A percentile compares a stretch with the other conserved stretches of the same genome.
These are phyloP conservation scores for Clitopilus passeckerianus DNA, from an alignment of 768 basidiomycete species.

Conservation along the genomic window DNA sequence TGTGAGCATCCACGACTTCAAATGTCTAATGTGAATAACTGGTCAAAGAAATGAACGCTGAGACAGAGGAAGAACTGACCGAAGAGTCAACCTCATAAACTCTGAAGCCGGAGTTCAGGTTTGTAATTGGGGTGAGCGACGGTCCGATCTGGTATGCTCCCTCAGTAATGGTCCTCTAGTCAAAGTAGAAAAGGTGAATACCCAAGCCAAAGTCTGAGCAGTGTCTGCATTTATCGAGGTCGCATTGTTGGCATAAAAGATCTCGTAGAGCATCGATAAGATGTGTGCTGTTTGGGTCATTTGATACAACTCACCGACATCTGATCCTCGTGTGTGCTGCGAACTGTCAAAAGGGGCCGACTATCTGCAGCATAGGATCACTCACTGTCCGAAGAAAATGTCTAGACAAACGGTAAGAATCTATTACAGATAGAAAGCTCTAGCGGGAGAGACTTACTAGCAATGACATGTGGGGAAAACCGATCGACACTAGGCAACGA, in stretches of 20 bases:
- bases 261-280: conserved; percentile 29
- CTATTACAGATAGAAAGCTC: not conserved
- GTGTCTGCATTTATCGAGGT: conserved; percentile 52
- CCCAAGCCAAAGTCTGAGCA: conserved; percentile 46
- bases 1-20: conserved; percentile 73
- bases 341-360: not conserved
- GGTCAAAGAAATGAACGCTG: not conserved
- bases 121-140: conserved; percentile 63
- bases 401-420: conserved; percentile 27
- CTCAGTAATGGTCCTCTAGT: not conserved
- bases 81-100: conserved; percentile 68
- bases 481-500: conserved; percentile 53
- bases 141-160: conserved; percentile 52
- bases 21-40: conserved; percentile 47
- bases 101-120: conserved; percentile 73
- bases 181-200: conserved; percentile 7
- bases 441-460: conserved; percentile 43
- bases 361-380: not conserved
- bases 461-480: conserved; percentile 75
- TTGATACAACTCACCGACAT: conserved; percentile 38
- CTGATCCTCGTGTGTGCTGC: conserved; percentile 63
- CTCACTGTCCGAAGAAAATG: conserved; percentile 71
- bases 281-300: not conserved
- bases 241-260: conserved; percentile 70
- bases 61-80: conserved; percentile 29